Evolutionary conservation across 2,329 filamentous ascomycete species (phyloP).

Genomic region (Orbilia quercus): DNA sequence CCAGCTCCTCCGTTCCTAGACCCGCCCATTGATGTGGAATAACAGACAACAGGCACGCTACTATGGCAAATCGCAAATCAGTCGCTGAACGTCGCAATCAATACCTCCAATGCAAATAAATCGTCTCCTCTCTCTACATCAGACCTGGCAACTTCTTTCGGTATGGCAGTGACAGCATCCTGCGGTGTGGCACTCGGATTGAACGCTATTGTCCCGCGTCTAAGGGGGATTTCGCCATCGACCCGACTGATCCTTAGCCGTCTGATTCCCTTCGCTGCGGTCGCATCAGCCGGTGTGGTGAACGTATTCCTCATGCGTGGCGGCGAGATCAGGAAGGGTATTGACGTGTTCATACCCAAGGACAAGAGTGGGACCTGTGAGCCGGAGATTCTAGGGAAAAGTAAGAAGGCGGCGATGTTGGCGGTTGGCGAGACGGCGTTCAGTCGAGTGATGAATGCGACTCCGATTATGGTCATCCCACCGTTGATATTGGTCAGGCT

Average conservation of each 20-base stretch:
- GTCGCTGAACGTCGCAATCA: conserved; percentile 97
- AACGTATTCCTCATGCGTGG: conserved; percentile 98
- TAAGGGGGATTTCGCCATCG: conserved; percentile 79
- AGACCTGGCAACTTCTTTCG: conserved; percentile 88
- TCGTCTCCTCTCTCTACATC: conserved; percentile 85
- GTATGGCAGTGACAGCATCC: conserved; percentile 88
- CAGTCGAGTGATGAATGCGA: conserved; percentile 90
- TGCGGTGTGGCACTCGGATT: conserved; percentile 93
- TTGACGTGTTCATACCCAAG: conserved; percentile 80
- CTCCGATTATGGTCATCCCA: conserved; percentile 96
- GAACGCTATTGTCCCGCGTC: conserved; percentile 85
- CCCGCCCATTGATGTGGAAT: conserved; percentile 20
- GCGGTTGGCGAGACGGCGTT: conserved; percentile 94
- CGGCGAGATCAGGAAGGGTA: conserved; percentile 92
- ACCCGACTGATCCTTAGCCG: conserved; percentile 81
- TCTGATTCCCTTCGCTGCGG: conserved; percentile 95
- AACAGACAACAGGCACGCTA: conserved; percentile 72
- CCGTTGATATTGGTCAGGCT: conserved; percentile 85
- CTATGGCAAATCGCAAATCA: conserved; percentile 97
- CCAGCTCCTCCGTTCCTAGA: conserved; percentile 2
- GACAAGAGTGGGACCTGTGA: conserved; percentile 74
- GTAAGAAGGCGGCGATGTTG: conserved; percentile 84
- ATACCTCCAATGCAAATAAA: conserved; percentile 98
- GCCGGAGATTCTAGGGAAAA: conserved; percentile 79
- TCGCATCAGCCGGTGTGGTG: conserved; percentile 87